phyloP scores from a whole-genome alignment of 352 stramenopile species.

The Peronospora tabacina region DNA sequence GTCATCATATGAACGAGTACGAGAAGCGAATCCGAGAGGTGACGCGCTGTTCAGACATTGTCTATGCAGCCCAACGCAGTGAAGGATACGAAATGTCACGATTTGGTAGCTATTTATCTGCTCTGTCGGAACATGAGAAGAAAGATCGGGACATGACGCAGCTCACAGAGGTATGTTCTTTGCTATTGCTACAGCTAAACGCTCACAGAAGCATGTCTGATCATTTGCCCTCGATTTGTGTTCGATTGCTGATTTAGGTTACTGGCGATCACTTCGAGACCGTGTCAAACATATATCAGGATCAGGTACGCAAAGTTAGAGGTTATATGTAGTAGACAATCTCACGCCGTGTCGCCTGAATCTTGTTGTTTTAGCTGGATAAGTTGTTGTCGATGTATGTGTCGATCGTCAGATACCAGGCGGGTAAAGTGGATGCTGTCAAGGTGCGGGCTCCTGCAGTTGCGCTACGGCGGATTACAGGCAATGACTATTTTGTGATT shows the following conservation, averaged over 20 bases:
- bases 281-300: conserved; percentile 81
- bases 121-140: conserved; percentile 69
- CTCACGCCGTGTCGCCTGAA: not conserved
- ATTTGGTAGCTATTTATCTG: conserved; percentile 78
- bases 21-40: conserved; percentile 78
- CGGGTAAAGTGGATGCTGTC: conserved; percentile 77
- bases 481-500: conserved; percentile 5
- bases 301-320: conserved; percentile 41
- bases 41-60: conserved; percentile 72
- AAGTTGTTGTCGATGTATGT: conserved; percentile 83
- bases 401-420: conserved; percentile 78
- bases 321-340: not conserved
- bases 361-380: conserved; percentile 43
- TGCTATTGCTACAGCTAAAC: not conserved
- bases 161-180: conserved; percentile 43
- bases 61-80: conserved; percentile 68
- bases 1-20: conserved; percentile 81
- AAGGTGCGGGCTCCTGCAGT: conserved; percentile 40
- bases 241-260: conserved; percentile 26
- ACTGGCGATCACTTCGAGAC: conserved; percentile 79
- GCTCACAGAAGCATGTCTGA: not conserved
- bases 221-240: not conserved
- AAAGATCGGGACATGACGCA: conserved; percentile 65
- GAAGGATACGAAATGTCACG: conserved; percentile 84
- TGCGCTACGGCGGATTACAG: not conserved